Evolutionary conservation across 495 filamentous ascomycete species (phyloP).

Genomic region (Podospora fimiseda): DNA sequence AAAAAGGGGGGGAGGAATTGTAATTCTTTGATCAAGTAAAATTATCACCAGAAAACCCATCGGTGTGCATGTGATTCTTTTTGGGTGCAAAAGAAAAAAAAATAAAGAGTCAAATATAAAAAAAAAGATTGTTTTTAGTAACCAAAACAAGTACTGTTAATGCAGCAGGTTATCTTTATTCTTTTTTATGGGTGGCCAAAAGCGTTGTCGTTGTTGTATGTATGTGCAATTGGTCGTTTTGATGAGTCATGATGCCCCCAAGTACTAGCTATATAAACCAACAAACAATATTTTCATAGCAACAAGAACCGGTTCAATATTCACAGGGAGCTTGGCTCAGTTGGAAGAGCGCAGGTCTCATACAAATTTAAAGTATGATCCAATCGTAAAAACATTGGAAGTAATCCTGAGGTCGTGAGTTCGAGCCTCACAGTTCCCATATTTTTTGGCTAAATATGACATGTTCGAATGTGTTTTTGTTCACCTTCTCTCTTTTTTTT

Average conservation of each 20-base stretch:
- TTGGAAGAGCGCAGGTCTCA: slow-evolving; percentile 22
- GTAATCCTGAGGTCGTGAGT: slow-evolving; percentile 20
- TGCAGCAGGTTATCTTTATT: no score
- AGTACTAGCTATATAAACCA: no score
- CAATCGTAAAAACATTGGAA: slow-evolving; percentile 6
- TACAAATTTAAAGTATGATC: slow-evolving; percentile 13
- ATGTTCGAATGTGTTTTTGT: no score
- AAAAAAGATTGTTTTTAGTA: no score
- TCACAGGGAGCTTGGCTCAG: slow-evolving; percentile 18
- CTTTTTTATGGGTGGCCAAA: no score
- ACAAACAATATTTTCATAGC: neutral
- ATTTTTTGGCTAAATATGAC: no score
- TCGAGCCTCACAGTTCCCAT: slow-evolving; percentile 18
- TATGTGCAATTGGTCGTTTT: neutral
- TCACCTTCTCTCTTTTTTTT: neutral
- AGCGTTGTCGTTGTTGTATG: neutral
- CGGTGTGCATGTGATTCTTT: no score
- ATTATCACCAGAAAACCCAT: no score
- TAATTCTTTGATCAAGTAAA: neutral
- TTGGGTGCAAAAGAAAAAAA: neutral
- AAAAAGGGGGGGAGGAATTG: neutral
- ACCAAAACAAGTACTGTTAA: no score
- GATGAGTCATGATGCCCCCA: no score
- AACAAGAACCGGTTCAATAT: neutral
- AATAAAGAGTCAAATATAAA: neutral